Percentiles rank a stretch among this genome's conserved stretches.
Evolutionary conservation across 192 early-diverging fungal genomes (phyloP).

Genomic region (Backusella australiensis): DNA sequence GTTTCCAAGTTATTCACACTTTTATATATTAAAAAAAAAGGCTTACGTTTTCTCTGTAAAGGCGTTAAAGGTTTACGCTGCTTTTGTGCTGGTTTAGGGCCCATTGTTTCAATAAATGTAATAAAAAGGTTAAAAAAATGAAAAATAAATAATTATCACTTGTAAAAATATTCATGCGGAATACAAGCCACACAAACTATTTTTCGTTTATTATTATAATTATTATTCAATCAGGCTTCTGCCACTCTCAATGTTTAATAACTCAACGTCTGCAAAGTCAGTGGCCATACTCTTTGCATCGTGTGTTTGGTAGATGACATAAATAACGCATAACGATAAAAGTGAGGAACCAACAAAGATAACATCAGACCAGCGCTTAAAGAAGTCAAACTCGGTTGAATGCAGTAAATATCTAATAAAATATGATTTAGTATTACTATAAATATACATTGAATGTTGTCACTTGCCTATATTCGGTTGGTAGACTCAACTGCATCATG

Average conservation of each 20-base stretch:
- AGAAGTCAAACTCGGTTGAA: conserved; percentile 86
- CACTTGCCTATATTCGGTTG: conserved; percentile 70
- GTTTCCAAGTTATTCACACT: not conserved
- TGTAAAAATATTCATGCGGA: not conserved
- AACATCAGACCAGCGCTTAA: conserved; percentile 92
- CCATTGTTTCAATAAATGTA: not conserved
- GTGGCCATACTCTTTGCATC: conserved; percentile 24
- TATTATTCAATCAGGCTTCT: not conserved
- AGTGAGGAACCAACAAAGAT: conserved; percentile 86
- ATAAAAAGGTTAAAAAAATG: not conserved
- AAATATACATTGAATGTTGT: not conserved
- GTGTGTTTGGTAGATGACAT: conserved; percentile 62
- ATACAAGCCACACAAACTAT: not conserved
- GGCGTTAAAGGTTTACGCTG: conserved; percentile 24
- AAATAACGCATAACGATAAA: conserved; percentile 68
- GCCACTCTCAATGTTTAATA: conserved; percentile 16
- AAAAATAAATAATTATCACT: not conserved
- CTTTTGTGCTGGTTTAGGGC: conserved; percentile 17
- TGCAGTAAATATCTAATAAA: conserved; percentile 78
- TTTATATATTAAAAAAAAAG: not conserved
- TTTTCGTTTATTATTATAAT: not conserved
- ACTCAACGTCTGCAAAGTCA: conserved; percentile 29
- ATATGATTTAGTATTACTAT: not conserved
- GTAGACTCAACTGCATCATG: conserved; percentile 89
- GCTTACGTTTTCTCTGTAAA: conserved; percentile 21